Evolutionary conservation across 2,329 filamentous ascomycete species (phyloP), one percentile per base, ranked within the genome.

Genomic region (Westerdykella ornata): DNA sequence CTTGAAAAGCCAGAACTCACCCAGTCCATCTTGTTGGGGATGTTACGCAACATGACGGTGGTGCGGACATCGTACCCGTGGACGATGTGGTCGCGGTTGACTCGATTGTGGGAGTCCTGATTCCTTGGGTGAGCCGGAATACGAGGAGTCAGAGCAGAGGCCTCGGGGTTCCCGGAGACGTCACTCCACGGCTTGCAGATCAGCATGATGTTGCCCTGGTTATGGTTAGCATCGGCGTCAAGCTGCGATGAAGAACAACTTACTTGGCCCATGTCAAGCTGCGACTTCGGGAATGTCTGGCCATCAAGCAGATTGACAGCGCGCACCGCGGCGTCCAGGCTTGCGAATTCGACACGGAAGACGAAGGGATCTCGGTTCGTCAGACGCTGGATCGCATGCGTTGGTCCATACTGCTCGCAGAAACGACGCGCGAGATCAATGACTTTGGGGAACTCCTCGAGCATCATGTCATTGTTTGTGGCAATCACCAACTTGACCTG

Each of bases 1-100:
- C 33, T 9, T 5, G 20, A 34, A 26, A 35, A 36, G 22, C 20
- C 5, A n/a, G 40, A 22, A 55, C 66, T 48, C 63, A 72, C 69
- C 59, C 48, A 72, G 80, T 54, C 88, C 80, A 95, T 82, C 55
- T 89, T 88, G 68, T 95, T 95, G 1, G 90, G 90, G 35, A 96
- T 90, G 62, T 97, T 96, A 30, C 90, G 82, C 22, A 96, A 68
- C 90, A 97, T 96, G 50, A 97, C 86, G 0, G 71, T 74, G 2
- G 71, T 73, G 43, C 72, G 71, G n/a, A 72, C 67, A 48, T 74
- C 72, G 4, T 51, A 46, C n/a, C 72, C 72, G n/a, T 59, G 52
- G 13, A 55, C 39, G 41, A 74, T 70, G 29, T 57, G 58, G 17
- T 59, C 46, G 2, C 63, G 42, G 7, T 59, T 52, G 32, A 74